Conservation (phyloP, 768 basidiomycete species). For the Termitomyces heimii region DNA sequence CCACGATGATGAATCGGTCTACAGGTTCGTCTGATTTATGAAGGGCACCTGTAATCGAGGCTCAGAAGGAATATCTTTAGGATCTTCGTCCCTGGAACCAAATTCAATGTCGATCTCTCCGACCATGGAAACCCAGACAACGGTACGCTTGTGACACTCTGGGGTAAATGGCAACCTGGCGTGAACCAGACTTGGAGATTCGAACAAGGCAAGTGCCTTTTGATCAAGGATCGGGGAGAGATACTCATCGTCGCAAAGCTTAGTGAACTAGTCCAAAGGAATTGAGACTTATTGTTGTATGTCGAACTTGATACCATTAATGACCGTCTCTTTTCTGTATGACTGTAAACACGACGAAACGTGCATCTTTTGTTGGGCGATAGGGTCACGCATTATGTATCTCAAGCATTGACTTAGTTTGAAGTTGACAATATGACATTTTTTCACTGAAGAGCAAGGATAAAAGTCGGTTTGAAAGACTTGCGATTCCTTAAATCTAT, state of each 20-base stretch:
- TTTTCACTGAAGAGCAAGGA: too few species aligned
- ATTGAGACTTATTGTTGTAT: not conserved
- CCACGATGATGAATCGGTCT: slow-evolving; percentile 4
- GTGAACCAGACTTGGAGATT: slow-evolving; percentile 39
- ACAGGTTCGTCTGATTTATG: slow-evolving; percentile 12
- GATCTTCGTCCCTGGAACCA: slow-evolving; percentile 24
- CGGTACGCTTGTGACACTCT: slow-evolving; percentile 35
- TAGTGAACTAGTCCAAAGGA: not conserved
- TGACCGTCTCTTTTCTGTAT: not conserved
- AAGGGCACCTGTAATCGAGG: not conserved
- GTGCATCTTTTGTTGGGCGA: not conserved
- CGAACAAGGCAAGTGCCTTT: slow-evolving; percentile 4
- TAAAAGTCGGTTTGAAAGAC: too few species aligned
- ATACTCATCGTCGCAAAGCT: not conserved
- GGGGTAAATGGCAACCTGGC: slow-evolving; percentile 31
- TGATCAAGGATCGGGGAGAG: not conserved
- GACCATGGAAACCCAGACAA: slow-evolving; percentile 34
- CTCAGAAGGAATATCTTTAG: slow-evolving; percentile 18
- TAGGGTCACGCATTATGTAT: too few species aligned
- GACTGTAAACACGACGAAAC: not conserved
- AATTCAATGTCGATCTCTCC: slow-evolving; percentile 31
- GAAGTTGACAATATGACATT: too few species aligned
- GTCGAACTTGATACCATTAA: not conserved
- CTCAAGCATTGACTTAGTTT: too few species aligned
- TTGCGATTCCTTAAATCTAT: too few species aligned